phyloP scores from a whole-genome alignment of 2,329 filamentous ascomycete species.

The Clarireedia monteithiana region DNA sequence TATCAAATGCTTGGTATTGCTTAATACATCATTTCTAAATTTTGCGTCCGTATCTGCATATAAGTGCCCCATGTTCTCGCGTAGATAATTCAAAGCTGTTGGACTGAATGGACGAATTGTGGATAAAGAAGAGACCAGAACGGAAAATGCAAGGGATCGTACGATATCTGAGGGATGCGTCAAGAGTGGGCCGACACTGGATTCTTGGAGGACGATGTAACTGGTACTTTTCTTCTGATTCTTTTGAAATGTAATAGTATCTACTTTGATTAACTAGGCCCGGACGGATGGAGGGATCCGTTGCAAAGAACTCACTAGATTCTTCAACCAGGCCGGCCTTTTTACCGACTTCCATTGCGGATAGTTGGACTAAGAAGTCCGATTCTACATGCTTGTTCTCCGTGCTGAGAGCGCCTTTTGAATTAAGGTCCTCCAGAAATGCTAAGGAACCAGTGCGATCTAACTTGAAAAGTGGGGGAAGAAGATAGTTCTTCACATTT shows the following conservation, averaged over 20 bases:
- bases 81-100: conserved; percentile 54
- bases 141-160: conserved; percentile 71
- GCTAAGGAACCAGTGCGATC: conserved; percentile 45
- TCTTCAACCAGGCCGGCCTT: conserved; percentile 63
- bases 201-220: conserved; percentile 32
- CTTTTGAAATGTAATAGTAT: conserved; percentile 30
- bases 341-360: conserved; percentile 64
- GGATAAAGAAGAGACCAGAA: conserved; percentile 69
- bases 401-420: conserved; percentile 39
- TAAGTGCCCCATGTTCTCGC: conserved; percentile 58
- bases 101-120: conserved; percentile 65
- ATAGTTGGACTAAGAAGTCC: conserved; percentile 53
- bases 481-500: conserved; percentile 56
- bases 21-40: conserved; percentile 72
- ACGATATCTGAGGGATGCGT: conserved; percentile 54
- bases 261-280: conserved; percentile 12
- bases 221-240: conserved; percentile 27
- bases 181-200: conserved; percentile 44
- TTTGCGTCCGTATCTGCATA: conserved; percentile 83
- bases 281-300: not conserved
- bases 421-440: conserved; percentile 53
- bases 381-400: conserved; percentile 40
- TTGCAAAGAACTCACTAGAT: conserved; percentile 40
- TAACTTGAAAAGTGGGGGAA: conserved; percentile 53
- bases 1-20: conserved; percentile 67